Evolutionary conservation across 179 eudicot genomes (phyloP), one percentile per base, ranked within the genome.

Genomic region (Dionaea muscipula): DNA sequence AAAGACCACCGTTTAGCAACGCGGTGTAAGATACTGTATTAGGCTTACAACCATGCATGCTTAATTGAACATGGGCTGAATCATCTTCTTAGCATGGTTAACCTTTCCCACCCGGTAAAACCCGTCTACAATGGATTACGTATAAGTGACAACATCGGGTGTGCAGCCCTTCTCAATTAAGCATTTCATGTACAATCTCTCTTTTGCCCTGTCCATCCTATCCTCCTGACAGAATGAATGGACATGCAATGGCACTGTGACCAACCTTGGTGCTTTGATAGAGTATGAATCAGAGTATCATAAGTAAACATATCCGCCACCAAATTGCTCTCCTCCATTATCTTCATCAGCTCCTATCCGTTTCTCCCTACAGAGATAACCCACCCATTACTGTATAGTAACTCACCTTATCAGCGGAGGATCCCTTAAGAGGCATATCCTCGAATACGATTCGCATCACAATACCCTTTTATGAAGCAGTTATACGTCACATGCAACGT

Each of bases 101-200:
- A 84, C 54, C 54, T 73, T 61, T 45, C 95, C 84, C 15, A 56
- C 37, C 13, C 58, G 72, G 67, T 83, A 85, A 67, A 76, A 72
- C 26, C 94, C 96, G 60, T 82, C 53, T 36, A 88, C 24, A 41
- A 85, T 68, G 26, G 85, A 55, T n/a, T n/a, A n/a, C 41, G 86
- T 88, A 58, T 76, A 85, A n/a, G 94, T 85, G 69, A 85, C 85
- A 22, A 88, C 91, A 75, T 88, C 96, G 3, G 94, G 96, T 26
- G 16, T 62, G 64, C 77, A 80, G 7, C 75, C 76, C 57, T 82
- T 85, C 11, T 62, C 65, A 52, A n/a, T n/a, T n/a, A n/a, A 72
- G 39, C 96, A 88, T 88, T 59, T 80, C 82, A 57, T 65, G 68
- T 12, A 88, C 79, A 59, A 88, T 66, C 52, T 77, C 52, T 77